Conservation (phyloP, 345 rosid species). For the Populus tremula region DNA sequence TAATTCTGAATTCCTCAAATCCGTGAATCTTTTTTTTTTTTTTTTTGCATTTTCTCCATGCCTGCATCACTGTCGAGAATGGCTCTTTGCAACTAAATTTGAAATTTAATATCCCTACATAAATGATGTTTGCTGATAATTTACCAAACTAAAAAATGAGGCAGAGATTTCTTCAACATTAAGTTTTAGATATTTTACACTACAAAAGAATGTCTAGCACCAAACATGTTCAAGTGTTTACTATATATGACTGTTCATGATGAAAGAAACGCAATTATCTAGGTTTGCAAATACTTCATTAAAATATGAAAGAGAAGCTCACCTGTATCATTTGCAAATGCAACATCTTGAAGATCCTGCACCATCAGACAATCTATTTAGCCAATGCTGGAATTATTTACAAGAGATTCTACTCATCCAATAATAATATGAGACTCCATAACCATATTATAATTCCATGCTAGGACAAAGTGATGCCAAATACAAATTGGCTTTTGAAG, state of each 20-base stretch:
- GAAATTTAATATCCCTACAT: not conserved
- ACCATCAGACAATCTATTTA: slow-evolving; percentile 24
- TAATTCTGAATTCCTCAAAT: not conserved
- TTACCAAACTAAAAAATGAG: not conserved
- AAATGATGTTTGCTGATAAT: not conserved
- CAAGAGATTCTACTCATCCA: not conserved
- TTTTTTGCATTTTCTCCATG: not conserved
- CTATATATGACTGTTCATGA: not conserved
- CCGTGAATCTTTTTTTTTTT: not conserved
- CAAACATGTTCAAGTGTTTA: not conserved
- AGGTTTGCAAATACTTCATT: not conserved
- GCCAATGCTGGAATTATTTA: not conserved
- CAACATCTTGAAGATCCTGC: slow-evolving; percentile 64
- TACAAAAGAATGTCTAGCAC: not conserved
- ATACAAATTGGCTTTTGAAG: not conserved
- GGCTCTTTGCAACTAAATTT: not conserved
- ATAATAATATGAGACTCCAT: not conserved
- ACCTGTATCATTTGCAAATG: slow-evolving; percentile 85
- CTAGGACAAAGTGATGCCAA: not conserved
- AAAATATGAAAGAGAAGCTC: not conserved
- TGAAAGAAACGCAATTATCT: not conserved
- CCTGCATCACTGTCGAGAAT: not conserved
- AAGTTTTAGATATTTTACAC: not conserved
- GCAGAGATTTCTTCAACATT: not conserved
- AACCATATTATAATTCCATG: not conserved